Base-by-base conservation (phyloP, 2,329 filamentous ascomycete genomes). In the Penicillium capsulatum region DNA sequence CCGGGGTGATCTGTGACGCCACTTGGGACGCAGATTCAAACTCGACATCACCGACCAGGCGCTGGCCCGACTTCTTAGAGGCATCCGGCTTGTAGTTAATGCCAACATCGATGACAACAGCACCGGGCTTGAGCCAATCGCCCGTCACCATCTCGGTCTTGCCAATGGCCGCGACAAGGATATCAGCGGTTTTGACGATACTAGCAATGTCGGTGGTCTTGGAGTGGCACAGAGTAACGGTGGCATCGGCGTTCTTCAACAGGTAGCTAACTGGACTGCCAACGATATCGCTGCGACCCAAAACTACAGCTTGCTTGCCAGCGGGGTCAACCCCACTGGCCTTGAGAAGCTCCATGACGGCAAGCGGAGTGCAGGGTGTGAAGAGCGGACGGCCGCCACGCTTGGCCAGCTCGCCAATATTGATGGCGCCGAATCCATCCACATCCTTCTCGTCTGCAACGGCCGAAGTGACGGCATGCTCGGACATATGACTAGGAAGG, bases 361-460 rank as follows among this genome's bases (percentile, higher is more conserved):
- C 92, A 72, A 96, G 91, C 36, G 92, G 92, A 2, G 92, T 98
- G 76, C 92, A 98, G 32, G 92, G 92, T 30, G 86, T 80, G 70
- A 98, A 98, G 47, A 87, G 75, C 32, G 92, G 92, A 51, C 79
- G 80, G 31, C 92, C 92, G 35, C 92, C 91, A 56, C 89, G 83
- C 77, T 98, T 98, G 57, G 92, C 90, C 55, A 98, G 78, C 72
- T 97, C 91, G 51, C 92, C 92, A 62, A 98, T 96, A 71, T 96
- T 98, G 59, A 77, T 78, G 40, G 88, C 84, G 40, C 92, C 91
- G 61, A 98, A 98, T 36, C 92, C 92, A 68, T 98, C 92, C 36
- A 98, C 92, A 73, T 98, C 92, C 71, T 98, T 98, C 68, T 92
- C 86, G 57, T 91, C 85, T 30, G 86, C 77, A 13, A 98, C 92